Percentiles rank a stretch among this genome's conserved stretches.
Conservation (phyloP, 352 stramenopile species). For the Phytophthora europaea region DNA sequence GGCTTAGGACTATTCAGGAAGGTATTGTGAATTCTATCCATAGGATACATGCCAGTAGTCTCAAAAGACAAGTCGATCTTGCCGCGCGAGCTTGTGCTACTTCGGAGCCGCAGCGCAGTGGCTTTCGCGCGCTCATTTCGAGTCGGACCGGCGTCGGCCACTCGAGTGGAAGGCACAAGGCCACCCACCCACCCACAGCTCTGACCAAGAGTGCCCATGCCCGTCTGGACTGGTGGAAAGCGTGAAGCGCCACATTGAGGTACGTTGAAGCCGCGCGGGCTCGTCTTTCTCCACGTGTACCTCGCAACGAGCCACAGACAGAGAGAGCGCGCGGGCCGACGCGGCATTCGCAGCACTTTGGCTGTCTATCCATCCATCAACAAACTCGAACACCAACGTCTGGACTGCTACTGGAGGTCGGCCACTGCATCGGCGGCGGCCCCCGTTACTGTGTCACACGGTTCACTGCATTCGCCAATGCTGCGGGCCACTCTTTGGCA, state of each 20-base stretch:
- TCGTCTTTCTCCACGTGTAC: slow-evolving; percentile 26
- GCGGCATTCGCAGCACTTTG: neutral
- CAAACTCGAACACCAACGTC: no score
- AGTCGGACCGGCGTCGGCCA: slow-evolving; percentile 8
- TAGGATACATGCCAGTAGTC: neutral
- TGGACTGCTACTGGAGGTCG: no score
- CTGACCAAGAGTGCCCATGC: neutral
- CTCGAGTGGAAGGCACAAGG: slow-evolving; percentile 6
- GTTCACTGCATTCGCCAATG: neutral
- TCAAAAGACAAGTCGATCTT: slow-evolving; percentile 21
- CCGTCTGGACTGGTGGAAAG: slow-evolving; percentile 37
- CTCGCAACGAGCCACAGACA: slow-evolving; percentile 16
- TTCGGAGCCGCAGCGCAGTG: neutral
- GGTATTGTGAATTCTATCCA: no score
- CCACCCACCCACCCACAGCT: neutral
- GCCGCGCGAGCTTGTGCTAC: slow-evolving; percentile 4
- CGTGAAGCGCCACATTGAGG: slow-evolving; percentile 25
- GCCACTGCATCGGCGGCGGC: neutral
- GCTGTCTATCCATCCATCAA: slow-evolving; percentile 14
- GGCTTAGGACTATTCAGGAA: no score
- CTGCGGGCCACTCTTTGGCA: neutral
- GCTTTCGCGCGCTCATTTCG: neutral
- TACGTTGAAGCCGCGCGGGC: slow-evolving; percentile 31
- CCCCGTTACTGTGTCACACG: slow-evolving; percentile 6
- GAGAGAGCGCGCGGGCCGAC: slow-evolving; percentile 18